Base-by-base conservation (phyloP, 176 grass and related monocot species). In the Lolium multiflorum region DNA sequence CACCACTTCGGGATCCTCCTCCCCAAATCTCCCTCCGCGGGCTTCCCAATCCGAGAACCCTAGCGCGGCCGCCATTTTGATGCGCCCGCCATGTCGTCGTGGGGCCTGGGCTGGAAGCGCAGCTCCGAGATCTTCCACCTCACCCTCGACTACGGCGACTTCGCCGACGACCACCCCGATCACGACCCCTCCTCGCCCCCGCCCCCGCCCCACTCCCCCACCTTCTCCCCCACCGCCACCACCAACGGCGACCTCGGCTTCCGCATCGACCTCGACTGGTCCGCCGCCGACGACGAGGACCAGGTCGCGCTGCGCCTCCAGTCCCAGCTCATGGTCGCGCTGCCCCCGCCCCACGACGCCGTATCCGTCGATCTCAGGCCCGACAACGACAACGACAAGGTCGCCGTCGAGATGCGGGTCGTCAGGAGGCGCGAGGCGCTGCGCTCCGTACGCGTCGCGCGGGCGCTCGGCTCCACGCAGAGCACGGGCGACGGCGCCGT, bases 61-160 rank as follows among this genome's bases (percentile, higher is more conserved):
- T 89, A 88, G 66, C 77, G 22, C 70, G 54, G n/a, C n/a, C 20
- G 60, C 44, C 80, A 89, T 89, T 93, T 93, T 78, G 88, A 84
- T 89, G 89, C 89, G 71, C 58, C n/a, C 70, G 77, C 88, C 90
- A 98, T 98, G 96, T 94, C 96, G 70, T 98, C 96, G 21, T 98
- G 96, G 93, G 94, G 96, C 43, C 84, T 98, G 79, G 96, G 96
- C 54, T 98, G 96, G 96, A 98, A 98, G 88, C 96, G 96, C 64
- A 91, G 90, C 69, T 96, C 90, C 79, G 97, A 99, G 89, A 94
- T 91, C 94, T 96, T 99, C 90, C 97, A 99, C 83, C 92, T 99
- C 87, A 83, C 94, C 75, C 90, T 99, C 74, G 92, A 94, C 87
- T 99, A 96, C 70, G 97, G 94, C 39, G 92, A 96, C 77, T 80